Evolutionary conservation across 164 flowering plant species (phyloP), one percentile per base, ranked within the genome.

Genomic region (Kalanchoe fedtschenkoi): DNA sequence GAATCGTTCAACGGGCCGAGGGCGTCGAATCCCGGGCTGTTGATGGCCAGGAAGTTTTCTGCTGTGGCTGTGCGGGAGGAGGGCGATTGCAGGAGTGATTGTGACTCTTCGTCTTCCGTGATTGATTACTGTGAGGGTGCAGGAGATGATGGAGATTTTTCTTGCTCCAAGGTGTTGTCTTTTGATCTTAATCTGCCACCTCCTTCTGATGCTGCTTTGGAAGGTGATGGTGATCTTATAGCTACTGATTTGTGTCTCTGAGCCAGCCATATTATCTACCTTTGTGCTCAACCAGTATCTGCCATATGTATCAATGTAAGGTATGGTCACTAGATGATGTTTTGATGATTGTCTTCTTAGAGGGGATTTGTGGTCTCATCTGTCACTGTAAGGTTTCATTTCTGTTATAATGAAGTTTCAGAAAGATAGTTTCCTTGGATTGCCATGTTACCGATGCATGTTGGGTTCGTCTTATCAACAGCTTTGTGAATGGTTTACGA

Each of bases 1-100:
- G 93, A 89, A 67, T 85, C 91, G 26, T 80, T 70, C 55, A 67
- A 77, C 41, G 83, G 83, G 14, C 80, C 80, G 4, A 67, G 77
- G 65, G 30, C 35, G 17, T 17, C 63, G n/a, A 32, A 65, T 42
- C 68, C 44, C n/a, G n/a, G n/a, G 9, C 11, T 13, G 39, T 35
- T 16, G 41, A 6, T 24, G 17, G 5, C 3, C 5, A 32, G 67
- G 69, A 22, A 41, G 10, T 4, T 19, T 4, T 34, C 26, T 32
- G 33, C 28, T 6, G 39, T 13, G 16, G 53, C 51, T 13, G 60
- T 53, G 51, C 28, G 39, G 14, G 66, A 70, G 22, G 62, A 53
- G n/a, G 82, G 75, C 16, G 82, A 75, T 34, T 78, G 77, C 60
- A 74, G 42, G 9, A 80, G 84, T 68, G 82, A 80, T 51, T 80